A percentile compares a stretch with the other conserved stretches of the same genome.
phyloP scores from a whole-genome alignment of 768 basidiomycete genomes.

The Lyophyllum decastes region DNA sequence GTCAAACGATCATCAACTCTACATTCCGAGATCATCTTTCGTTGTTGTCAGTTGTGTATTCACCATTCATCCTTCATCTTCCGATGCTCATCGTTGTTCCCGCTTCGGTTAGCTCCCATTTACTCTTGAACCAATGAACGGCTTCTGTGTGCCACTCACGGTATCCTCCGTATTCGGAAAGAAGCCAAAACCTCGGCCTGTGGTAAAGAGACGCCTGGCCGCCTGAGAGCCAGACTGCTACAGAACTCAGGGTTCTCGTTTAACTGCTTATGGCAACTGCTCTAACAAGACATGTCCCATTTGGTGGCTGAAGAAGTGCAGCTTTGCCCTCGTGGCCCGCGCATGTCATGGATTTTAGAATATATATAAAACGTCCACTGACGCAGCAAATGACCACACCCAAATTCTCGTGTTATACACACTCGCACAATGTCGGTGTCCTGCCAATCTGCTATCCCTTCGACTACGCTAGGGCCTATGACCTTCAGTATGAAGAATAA shows the following conservation, averaged over 20 bases:
- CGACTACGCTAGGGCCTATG: neutral
- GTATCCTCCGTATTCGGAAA: neutral
- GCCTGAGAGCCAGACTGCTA: neutral
- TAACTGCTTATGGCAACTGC: slow-evolving; percentile 5
- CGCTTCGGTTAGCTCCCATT: neutral
- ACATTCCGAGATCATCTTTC: neutral
- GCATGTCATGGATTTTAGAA: slow-evolving; percentile 31
- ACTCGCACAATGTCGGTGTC: slow-evolving; percentile 13
- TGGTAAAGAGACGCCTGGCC: neutral
- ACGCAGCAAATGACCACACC: slow-evolving; percentile 24
- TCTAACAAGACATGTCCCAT: slow-evolving; percentile 16
- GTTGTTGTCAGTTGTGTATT: neutral
- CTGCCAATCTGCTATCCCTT: slow-evolving; percentile 5
- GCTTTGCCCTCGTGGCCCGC: slow-evolving; percentile 37
- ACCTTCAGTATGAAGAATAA: slow-evolving; percentile 2
- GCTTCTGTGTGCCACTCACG: neutral
- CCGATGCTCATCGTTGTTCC: neutral
- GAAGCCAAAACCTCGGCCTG: neutral
- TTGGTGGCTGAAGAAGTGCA: slow-evolving; percentile 20
- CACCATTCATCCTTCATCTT: neutral
- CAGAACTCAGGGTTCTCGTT: neutral
- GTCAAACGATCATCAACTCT: neutral
- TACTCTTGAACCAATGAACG: neutral
- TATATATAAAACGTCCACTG: slow-evolving; percentile 38
- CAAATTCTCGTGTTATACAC: slow-evolving; percentile 26